Evolutionary conservation across 1,139 yeast genomes (phyloP).

Genomic region (Scheffersomyces lignicola): DNA sequence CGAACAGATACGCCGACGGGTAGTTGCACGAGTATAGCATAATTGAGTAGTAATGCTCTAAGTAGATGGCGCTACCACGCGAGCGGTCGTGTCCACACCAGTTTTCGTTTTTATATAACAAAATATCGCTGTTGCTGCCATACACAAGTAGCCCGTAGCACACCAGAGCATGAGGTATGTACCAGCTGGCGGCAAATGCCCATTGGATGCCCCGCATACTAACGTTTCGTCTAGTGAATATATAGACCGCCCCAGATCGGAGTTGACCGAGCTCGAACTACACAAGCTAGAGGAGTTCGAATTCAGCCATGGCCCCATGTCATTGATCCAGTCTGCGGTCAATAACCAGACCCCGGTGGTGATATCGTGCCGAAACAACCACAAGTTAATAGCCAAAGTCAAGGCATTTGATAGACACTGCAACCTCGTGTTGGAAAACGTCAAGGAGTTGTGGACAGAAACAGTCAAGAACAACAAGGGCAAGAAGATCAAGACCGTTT

Average conservation of each 20-base stretch:
- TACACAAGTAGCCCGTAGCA: too few relatives aligned
- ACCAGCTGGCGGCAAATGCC: not conserved
- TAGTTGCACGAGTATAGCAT: too few relatives aligned
- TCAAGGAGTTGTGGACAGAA: slow-evolving; percentile 90
- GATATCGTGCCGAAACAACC: slow-evolving; percentile 90
- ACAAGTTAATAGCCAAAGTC: slow-evolving; percentile 83
- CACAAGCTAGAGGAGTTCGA: slow-evolving; percentile 87
- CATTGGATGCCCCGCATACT: slow-evolving; percentile 6
- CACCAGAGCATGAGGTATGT: slow-evolving; percentile 8
- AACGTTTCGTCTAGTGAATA: slow-evolving; percentile 52
- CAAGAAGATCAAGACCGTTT: slow-evolving; percentile 65
- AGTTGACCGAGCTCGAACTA: slow-evolving; percentile 77
- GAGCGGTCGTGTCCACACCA: too few relatives aligned
- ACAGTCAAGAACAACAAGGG: slow-evolving; percentile 63
- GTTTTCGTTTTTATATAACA: too few relatives aligned
- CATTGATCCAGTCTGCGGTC: slow-evolving; percentile 78
- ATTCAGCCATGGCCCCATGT: slow-evolving; percentile 87
- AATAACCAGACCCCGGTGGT: slow-evolving; percentile 74
- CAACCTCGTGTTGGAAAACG: slow-evolving; percentile 88
- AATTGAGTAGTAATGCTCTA: too few relatives aligned
- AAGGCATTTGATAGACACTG: slow-evolving; percentile 97
- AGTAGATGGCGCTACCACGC: too few relatives aligned
- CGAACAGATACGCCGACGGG: too few relatives aligned
- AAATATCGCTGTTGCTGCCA: too few relatives aligned
- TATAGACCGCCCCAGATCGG: slow-evolving; percentile 72